Percentiles rank a stretch among this genome's conserved stretches.
Conservation (phyloP, 352 stramenopile genomes). For the Pythium volutum region DNA sequence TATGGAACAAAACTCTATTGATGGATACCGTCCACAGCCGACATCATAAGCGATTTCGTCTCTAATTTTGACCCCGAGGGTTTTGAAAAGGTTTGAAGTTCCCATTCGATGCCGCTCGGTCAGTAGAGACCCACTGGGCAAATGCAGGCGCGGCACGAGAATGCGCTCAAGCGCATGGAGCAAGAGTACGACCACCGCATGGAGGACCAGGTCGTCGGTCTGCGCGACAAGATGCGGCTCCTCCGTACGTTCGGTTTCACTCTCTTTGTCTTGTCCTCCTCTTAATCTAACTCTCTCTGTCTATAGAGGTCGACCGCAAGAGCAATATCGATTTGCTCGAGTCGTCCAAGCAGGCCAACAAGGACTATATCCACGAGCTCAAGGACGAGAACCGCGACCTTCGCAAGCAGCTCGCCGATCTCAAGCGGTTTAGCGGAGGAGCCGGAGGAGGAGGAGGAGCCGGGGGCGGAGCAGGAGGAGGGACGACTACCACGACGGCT, state of each 20-base stretch:
- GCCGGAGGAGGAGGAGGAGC: constrained; percentile 1
- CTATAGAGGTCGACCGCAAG: constrained; percentile 80
- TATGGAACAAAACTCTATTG: background rate
- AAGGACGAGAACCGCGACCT: constrained; percentile 89
- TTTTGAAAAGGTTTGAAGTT: background rate
- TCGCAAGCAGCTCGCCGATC: constrained; percentile 76
- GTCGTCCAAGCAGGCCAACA: constrained; percentile 88
- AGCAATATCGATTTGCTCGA: constrained; percentile 83
- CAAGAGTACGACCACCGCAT: constrained; percentile 78
- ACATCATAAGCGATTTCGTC: too few relatives aligned
- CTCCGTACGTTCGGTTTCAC: constrained; percentile 74
- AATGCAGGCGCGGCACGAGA: constrained; percentile 65
- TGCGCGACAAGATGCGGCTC: constrained; percentile 85
- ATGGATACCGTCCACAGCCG: background rate
- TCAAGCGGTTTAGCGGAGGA: constrained; percentile 50
- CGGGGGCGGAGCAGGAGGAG: constrained; percentile 14
- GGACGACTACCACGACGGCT: background rate
- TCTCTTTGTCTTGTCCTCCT: background rate
- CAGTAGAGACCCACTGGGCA: background rate
- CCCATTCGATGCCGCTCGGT: background rate
- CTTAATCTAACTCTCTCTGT: background rate
- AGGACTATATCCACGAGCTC: constrained; percentile 85
- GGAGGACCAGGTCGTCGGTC: constrained; percentile 78
- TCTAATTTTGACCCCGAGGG: background rate
- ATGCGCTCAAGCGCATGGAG: constrained; percentile 74